A percentile compares a stretch with the other conserved stretches of the same genome.
Evolutionary conservation across 176 grass and related monocot species (phyloP).

Genomic region (Ensete ventricosum): DNA sequence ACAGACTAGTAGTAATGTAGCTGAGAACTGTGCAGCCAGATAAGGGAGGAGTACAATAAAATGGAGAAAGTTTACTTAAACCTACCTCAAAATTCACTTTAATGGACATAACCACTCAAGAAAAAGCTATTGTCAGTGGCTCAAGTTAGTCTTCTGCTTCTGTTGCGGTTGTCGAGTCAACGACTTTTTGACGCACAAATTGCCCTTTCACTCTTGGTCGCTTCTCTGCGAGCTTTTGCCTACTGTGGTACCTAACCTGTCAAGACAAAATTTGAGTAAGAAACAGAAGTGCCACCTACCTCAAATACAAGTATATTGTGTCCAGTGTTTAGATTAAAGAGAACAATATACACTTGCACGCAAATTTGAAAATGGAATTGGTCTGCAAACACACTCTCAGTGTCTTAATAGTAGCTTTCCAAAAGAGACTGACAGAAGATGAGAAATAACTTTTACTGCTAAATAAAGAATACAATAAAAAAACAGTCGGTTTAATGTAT

Average conservation of each 20-base stretch:
- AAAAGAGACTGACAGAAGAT: not conserved
- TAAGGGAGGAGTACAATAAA: not conserved
- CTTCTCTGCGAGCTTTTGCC: constrained; percentile 89
- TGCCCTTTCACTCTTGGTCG: constrained; percentile 88
- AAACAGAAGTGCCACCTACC: not conserved
- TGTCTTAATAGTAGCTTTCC: not conserved
- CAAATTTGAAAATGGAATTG: not conserved
- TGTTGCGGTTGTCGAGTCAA: constrained; percentile 30
- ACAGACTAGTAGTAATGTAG: not conserved
- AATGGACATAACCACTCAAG: constrained; percentile 24
- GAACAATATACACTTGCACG: not conserved
- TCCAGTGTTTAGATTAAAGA: not conserved
- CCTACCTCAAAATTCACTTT: constrained; percentile 2
- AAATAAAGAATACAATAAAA: not conserved
- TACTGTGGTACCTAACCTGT: constrained; percentile 92
- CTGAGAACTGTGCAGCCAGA: not conserved
- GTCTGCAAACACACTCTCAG: not conserved
- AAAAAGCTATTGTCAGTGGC: constrained; percentile 16
- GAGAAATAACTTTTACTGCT: not conserved
- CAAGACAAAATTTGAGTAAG: constrained; percentile 8
- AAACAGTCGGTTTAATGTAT: not conserved
- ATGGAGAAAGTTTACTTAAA: not conserved
- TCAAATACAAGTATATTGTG: not conserved
- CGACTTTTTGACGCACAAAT: constrained; percentile 70
- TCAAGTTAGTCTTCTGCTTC: constrained; percentile 43